These are phyloP conservation scores for Ilyonectria mors-panacis DNA, from an alignment of 2,329 filamentous ascomycete genomes.

Conservation along the genomic window DNA sequence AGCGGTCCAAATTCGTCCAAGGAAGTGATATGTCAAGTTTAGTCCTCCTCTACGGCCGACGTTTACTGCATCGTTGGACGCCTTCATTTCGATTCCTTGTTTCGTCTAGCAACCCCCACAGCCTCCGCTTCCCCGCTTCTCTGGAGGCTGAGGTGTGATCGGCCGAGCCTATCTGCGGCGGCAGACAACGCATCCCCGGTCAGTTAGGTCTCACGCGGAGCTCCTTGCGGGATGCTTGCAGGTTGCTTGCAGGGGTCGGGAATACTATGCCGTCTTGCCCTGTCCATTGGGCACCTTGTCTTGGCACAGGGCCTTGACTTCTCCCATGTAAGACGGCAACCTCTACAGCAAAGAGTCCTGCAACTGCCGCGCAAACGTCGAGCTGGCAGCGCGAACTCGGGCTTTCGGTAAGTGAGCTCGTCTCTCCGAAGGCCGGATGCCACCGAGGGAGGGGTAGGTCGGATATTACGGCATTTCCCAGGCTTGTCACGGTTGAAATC, in stretches of 20 bases:
- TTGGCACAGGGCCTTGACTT: neutral
- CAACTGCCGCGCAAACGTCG: neutral
- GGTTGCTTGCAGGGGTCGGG: neutral
- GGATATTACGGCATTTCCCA: slow-evolving; percentile 13
- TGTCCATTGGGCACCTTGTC: neutral
- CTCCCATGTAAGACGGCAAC: neutral
- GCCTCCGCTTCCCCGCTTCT: slow-evolving; percentile 19
- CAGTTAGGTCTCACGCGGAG: slow-evolving; percentile 10
- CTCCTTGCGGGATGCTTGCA: neutral
- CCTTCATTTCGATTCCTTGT: neutral
- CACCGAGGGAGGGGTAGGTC: slow-evolving; percentile 19
- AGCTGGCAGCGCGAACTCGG: neutral
- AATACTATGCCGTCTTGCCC: neutral
- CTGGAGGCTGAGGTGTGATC: neutral
- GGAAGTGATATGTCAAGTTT: neutral
- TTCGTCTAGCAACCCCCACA: neutral
- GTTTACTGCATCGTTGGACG: neutral
- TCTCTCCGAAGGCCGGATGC: slow-evolving; percentile 13
- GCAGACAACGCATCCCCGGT: slow-evolving; percentile 9
- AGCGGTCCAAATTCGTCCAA: neutral
- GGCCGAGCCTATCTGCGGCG: neutral
- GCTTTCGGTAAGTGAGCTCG: slow-evolving; percentile 18
- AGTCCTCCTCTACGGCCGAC: neutral
- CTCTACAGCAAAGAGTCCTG: neutral
- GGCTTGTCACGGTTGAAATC: neutral